A percentile compares a stretch with the other conserved stretches of the same genome.
Conservation (phyloP, 2,329 filamentous ascomycete species). For the Cladosporium sp. region DNA sequence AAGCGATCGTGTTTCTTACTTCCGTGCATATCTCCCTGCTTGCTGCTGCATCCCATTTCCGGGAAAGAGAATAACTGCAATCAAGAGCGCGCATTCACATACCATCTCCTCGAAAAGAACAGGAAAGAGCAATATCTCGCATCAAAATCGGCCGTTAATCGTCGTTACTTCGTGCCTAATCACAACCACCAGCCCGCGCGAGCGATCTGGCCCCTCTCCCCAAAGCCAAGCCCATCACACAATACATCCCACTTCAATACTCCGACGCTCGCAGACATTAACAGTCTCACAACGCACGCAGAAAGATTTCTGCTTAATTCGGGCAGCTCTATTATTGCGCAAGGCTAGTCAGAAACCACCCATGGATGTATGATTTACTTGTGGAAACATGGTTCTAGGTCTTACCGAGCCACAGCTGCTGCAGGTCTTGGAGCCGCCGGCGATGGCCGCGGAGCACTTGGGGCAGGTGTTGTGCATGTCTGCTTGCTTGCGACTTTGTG, state of each 20-base stretch:
- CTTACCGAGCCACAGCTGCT: constrained; percentile 35
- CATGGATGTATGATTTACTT: neutral
- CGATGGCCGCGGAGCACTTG: constrained; percentile 34
- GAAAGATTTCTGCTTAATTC: constrained; percentile 21
- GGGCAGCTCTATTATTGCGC: constrained; percentile 30
- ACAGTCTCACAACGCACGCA: neutral
- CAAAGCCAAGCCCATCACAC: neutral
- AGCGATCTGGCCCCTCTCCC: neutral
- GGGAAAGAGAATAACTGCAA: neutral
- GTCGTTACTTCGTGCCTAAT: constrained; percentile 2
- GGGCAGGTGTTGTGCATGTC: constrained; percentile 28
- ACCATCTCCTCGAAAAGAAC: neutral
- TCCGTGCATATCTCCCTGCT: neutral
- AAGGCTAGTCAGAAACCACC: neutral
- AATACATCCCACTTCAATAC: constrained; percentile 1
- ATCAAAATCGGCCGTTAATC: neutral
- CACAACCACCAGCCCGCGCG: neutral
- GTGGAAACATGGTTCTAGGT: neutral
- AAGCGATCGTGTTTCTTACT: neutral
- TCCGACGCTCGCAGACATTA: constrained; percentile 1
- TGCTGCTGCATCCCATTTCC: neutral
- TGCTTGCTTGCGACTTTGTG: neutral
- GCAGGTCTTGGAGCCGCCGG: constrained; percentile 35
- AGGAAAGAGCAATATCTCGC: neutral
- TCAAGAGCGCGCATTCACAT: neutral